Conservation (phyloP, 2,329 filamentous ascomycete species). For the Fusarium avenaceum region DNA sequence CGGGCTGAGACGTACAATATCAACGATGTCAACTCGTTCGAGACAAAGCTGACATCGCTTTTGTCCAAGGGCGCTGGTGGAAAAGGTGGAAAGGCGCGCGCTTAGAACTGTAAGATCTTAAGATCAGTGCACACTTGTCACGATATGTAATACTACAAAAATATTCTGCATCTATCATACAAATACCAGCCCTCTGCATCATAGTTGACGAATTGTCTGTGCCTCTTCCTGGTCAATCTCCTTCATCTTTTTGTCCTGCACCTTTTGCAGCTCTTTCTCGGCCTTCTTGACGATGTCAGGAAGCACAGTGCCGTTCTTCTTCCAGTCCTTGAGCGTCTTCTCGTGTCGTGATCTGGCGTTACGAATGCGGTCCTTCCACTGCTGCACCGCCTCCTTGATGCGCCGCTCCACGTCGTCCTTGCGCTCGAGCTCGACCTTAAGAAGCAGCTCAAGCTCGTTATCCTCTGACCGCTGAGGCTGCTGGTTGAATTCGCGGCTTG, state of each 20-base stretch:
- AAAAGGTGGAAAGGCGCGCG: constrained; percentile 45
- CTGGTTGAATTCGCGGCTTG: constrained; percentile 69
- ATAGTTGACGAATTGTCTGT: constrained; percentile 59
- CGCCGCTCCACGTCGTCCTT: constrained; percentile 61
- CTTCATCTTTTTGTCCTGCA: constrained; percentile 67
- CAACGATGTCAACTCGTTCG: constrained; percentile 55
- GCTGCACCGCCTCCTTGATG: constrained; percentile 62
- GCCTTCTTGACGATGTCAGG: constrained; percentile 65
- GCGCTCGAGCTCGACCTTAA: constrained; percentile 66
- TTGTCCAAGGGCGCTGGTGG: constrained; percentile 40
- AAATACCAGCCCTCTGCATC: constrained; percentile 15
- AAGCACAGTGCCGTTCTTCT: constrained; percentile 58
- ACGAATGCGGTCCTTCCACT: constrained; percentile 65
- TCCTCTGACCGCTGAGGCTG: constrained; percentile 70
- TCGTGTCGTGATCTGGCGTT: constrained; percentile 62
- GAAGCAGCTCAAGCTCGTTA: constrained; percentile 70
- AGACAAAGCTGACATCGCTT: constrained; percentile 57
- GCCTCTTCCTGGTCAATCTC: constrained; percentile 65
- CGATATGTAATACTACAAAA: constrained; percentile 50
- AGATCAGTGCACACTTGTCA: constrained; percentile 48
- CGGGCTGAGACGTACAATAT: constrained; percentile 55
- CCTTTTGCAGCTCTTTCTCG: constrained; percentile 62
- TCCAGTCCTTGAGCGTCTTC: constrained; percentile 65
- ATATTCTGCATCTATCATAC: constrained; percentile 36
- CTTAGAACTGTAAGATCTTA: constrained; percentile 39